Conservation (phyloP, 345 rosid genomes). For the Clausena lansium region DNA sequence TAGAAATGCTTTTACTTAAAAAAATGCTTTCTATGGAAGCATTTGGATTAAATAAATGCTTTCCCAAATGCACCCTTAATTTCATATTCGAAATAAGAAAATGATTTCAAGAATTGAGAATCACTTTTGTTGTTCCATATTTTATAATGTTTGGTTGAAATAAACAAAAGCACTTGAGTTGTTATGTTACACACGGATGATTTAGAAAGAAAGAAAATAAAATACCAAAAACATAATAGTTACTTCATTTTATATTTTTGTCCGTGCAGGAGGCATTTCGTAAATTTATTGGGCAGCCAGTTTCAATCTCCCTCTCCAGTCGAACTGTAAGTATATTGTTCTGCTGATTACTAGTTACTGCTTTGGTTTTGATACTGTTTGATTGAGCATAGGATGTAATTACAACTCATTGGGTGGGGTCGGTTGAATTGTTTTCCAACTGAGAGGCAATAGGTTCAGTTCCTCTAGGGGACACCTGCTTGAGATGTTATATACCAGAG, state of each 20-base stretch:
- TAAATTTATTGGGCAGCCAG: constrained; percentile 87
- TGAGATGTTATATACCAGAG: neutral
- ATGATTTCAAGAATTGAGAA: neutral
- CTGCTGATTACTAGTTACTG: constrained; percentile 11
- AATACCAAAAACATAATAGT: neutral
- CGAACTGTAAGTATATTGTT: constrained; percentile 59
- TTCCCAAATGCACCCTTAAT: neutral
- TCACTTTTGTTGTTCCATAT: neutral
- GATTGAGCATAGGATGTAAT: neutral
- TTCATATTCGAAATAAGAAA: neutral
- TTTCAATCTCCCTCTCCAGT: constrained; percentile 70
- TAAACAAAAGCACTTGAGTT: neutral
- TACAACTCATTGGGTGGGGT: neutral
- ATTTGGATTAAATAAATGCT: neutral
- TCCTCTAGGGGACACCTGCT: neutral
- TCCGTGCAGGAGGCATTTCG: constrained; percentile 69
- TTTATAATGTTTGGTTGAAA: neutral
- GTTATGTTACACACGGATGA: neutral
- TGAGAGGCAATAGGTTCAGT: no score
- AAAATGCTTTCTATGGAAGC: neutral
- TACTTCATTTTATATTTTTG: neutral
- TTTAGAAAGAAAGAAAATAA: neutral
- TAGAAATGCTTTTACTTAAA: neutral
- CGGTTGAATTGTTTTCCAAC: no score
- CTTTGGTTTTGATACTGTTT: neutral